Percentiles rank a stretch among this genome's conserved stretches.
These are phyloP conservation scores for Aspergillus ochraceus DNA, from an alignment of 2,329 filamentous ascomycete species.

Conservation along the genomic window DNA sequence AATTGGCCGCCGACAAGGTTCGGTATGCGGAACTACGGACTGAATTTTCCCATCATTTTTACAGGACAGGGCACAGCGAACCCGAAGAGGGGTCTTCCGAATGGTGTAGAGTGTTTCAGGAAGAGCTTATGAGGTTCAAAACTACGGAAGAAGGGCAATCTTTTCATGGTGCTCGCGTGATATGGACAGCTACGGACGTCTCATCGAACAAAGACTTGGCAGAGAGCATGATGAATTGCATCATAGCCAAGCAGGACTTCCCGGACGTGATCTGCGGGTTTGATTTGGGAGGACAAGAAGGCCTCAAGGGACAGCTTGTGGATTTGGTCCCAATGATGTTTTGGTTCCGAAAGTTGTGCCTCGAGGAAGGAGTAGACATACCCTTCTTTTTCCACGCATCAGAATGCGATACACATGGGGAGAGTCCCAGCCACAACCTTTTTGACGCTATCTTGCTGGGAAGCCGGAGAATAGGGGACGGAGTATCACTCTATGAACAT, in stretches of 20 bases:
- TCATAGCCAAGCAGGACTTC: conserved; percentile 75
- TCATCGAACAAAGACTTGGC: conserved; percentile 66
- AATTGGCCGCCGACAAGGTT: conserved; percentile 77
- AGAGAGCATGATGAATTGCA: conserved; percentile 83
- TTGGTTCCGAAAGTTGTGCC: conserved; percentile 88
- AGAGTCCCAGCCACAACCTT: conserved; percentile 75
- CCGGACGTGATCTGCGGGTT: conserved; percentile 82
- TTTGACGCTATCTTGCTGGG: conserved; percentile 87
- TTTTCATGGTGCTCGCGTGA: conserved; percentile 84
- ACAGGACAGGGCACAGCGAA: conserved; percentile 64
- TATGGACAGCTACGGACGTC: conserved; percentile 75
- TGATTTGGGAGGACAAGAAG: conserved; percentile 87
- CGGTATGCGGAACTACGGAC: conserved; percentile 80
- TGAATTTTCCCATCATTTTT: conserved; percentile 67
- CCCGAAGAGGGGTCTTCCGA: conserved; percentile 67
- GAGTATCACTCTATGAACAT: conserved; percentile 86
- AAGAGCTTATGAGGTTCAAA: conserved; percentile 78
- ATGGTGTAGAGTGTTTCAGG: conserved; percentile 71
- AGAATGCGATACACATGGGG: conserved; percentile 79
- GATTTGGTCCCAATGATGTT: conserved; percentile 83
- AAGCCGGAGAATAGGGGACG: conserved; percentile 85
- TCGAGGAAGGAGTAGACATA: conserved; percentile 73
- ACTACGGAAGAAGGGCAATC: conserved; percentile 65
- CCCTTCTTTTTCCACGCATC: conserved; percentile 97
- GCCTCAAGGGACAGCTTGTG: conserved; percentile 70